Evolutionary conservation across 2,329 filamentous ascomycete species (phyloP).

Genomic region (Fusarium oxysporum): DNA sequence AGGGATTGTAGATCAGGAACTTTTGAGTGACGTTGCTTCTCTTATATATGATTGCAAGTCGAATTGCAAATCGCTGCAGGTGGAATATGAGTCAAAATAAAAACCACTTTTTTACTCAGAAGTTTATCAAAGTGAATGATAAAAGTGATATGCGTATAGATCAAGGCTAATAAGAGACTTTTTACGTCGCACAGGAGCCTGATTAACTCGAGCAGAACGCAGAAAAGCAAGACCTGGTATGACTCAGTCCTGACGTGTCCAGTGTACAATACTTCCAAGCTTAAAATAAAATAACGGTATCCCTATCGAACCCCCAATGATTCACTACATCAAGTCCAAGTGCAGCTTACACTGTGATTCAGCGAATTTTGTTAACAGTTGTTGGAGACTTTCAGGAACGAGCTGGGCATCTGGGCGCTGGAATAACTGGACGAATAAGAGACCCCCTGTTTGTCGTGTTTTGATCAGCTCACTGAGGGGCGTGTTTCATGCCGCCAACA

Average conservation of each 20-base stretch:
- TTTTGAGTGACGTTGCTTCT: not conserved
- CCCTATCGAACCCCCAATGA: not conserved
- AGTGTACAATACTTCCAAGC: constrained; percentile 3
- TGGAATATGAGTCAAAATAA: not conserved
- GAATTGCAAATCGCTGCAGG: not conserved
- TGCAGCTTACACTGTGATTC: not conserved
- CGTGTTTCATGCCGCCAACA: constrained; percentile 2
- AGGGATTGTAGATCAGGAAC: constrained; percentile 23
- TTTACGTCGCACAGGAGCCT: not conserved
- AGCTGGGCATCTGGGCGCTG: not conserved
- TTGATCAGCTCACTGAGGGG: constrained; percentile 18
- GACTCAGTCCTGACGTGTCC: not conserved
- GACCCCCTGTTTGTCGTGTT: constrained; percentile 36
- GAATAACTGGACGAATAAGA: constrained; percentile 31
- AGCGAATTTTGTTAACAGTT: not conserved
- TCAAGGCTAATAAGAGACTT: not conserved
- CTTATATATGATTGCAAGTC: not conserved
- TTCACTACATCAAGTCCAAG: not conserved
- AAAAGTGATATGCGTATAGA: not conserved
- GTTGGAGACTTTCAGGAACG: constrained; percentile 5
- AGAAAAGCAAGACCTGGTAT: not conserved
- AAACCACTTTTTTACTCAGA: not conserved
- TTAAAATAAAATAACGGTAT: not conserved
- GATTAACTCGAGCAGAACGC: not conserved
- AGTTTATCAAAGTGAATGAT: not conserved